phyloP scores from a whole-genome alignment of 768 basidiomycete genomes.

The Suillus tomentosus region DNA sequence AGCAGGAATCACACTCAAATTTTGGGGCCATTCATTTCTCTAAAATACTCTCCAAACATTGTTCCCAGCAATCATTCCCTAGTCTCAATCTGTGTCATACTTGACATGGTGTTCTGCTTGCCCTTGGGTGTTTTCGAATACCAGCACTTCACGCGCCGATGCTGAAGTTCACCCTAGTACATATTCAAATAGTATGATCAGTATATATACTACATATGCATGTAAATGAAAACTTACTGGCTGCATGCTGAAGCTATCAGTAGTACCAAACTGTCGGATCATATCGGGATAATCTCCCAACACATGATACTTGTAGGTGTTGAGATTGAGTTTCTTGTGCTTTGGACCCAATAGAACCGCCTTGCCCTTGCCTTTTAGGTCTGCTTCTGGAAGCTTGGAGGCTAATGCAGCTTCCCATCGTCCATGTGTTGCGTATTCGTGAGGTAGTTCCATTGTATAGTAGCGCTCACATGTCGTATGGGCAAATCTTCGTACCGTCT shows the following conservation, averaged over 20 bases:
- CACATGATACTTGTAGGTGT: conserved; percentile 16
- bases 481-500: neutral
- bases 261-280: conserved; percentile 29
- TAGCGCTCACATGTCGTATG: neutral
- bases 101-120: conserved; percentile 20
- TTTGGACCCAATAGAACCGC: conserved; percentile 7
- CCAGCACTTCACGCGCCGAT: conserved; percentile 36
- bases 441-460: neutral
- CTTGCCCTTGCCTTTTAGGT: neutral
- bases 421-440: neutral
- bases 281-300: conserved; percentile 16
- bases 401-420: neutral
- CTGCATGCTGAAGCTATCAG: conserved; percentile 38
- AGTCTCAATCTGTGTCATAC: conserved; percentile 27
- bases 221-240: conserved; percentile 16
- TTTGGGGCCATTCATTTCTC: no score
- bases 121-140: conserved; percentile 40
- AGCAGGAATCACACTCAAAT: no score
- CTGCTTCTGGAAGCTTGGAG: neutral
- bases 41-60: no score
- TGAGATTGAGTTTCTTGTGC: neutral
- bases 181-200: neutral
- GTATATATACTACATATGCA: neutral
- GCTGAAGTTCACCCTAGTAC: conserved; percentile 39
- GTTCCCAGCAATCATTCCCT: conserved; percentile 20